phyloP scores from a whole-genome alignment of 495 filamentous ascomycete genomes.

The Amphirosellinia nigrospora region DNA sequence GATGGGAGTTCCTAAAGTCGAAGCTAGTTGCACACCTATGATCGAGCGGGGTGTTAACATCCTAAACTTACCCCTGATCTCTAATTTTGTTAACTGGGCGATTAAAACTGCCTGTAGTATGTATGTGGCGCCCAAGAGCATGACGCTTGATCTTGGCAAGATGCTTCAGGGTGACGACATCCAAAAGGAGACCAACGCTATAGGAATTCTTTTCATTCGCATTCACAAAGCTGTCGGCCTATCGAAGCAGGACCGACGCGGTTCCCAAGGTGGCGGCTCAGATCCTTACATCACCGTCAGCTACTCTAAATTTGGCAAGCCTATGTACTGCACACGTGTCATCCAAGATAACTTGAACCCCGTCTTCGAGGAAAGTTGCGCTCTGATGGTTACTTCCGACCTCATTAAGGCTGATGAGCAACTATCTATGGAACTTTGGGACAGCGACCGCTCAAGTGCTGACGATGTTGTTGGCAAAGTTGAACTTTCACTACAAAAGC shows the following conservation, averaged over 20 bases:
- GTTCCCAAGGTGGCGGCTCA: slow-evolving; percentile 84
- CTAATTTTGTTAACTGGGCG: slow-evolving; percentile 96
- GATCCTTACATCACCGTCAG: slow-evolving; percentile 85
- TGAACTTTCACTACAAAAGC: slow-evolving; percentile 88
- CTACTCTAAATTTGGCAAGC: slow-evolving; percentile 88
- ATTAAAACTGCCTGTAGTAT: slow-evolving; percentile 84
- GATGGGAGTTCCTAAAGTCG: slow-evolving; percentile 88
- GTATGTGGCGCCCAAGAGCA: slow-evolving; percentile 95
- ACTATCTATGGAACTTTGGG: slow-evolving; percentile 93
- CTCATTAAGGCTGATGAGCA: slow-evolving; percentile 92
- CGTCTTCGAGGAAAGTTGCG: slow-evolving; percentile 89
- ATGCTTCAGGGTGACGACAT: slow-evolving; percentile 90
- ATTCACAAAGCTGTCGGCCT: slow-evolving; percentile 87
- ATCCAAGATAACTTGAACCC: slow-evolving; percentile 95
- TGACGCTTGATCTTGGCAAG: slow-evolving; percentile 89
- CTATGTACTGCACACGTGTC: slow-evolving; percentile 95
- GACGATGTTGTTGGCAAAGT: slow-evolving; percentile 96
- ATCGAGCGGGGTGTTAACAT: slow-evolving; percentile 87
- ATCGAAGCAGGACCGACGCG: slow-evolving; percentile 88
- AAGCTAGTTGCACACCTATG: slow-evolving; percentile 92
- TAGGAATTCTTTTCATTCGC: slow-evolving; percentile 88
- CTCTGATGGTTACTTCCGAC: slow-evolving; percentile 82
- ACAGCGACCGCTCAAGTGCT: slow-evolving; percentile 84
- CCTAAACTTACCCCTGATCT: slow-evolving; percentile 89
- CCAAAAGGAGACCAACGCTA: slow-evolving; percentile 81